Evolutionary conservation across 257 asterid genomes (phyloP), one percentile per base, ranked within the genome.

Genomic region (Rhazya stricta): DNA sequence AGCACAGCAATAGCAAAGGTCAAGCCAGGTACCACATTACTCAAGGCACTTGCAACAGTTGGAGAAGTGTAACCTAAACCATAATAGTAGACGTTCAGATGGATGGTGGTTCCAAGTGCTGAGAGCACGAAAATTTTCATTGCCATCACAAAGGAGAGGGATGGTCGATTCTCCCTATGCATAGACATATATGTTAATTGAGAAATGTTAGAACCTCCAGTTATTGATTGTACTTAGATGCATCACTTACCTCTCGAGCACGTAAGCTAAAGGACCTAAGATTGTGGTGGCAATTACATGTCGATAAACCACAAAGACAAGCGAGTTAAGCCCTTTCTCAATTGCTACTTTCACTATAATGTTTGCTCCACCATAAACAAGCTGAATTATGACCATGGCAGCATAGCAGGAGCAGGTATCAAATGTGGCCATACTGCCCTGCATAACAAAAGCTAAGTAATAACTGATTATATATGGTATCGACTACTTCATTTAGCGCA

Each of bases 51-150:
- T n/a, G 79, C 77, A 1, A 75, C 83, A 0, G 77, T 79, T 42
- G 77, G 83, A 27, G 77, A 70, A 74, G 83, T 75, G 56, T 70
- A 79, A 15, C 36, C 36, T 16, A 79, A 19, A 29, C 83, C 79
- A 8, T 50, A 51, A n/a, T 79, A 70, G 74, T 61, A 79, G n/a
- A 79, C 39, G 39, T 79, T 74, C 8, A 79, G 69, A 57, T 79
- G 75, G 12, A 74, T 15, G 9, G 79, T 69, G 11, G 79, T 79
- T 60, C 79, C 79, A 29, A 74, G 0, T 23, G 76, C 50, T 39
- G 79, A 30, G 57, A 75, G 63, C 36, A 71, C n/a, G 69, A 74
- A 75, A 10, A 80, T 76, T 75, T 80, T 80, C 29, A 36, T 67
- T 48, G 27, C 62, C 32, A 43, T 9, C 30, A 9, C 9, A 46